Conservation (phyloP, 2,329 filamentous ascomycete genomes). For the Botrytis fragariae region DNA sequence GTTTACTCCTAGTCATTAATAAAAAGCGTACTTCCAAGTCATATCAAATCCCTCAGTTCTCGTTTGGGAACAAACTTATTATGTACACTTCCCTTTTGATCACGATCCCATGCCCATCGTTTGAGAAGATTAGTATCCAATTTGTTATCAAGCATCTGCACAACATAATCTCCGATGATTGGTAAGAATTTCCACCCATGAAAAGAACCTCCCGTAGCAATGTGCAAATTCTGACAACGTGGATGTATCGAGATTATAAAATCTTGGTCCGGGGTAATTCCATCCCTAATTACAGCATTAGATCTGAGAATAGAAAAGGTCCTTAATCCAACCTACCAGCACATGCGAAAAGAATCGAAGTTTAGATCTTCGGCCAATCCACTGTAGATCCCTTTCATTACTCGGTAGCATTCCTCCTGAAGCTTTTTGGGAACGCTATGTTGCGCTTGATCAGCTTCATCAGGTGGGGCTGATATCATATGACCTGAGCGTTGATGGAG, state of each 20-base stretch:
- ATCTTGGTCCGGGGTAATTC: slow-evolving; percentile 60
- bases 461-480: slow-evolving; percentile 52
- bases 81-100: slow-evolving; percentile 14
- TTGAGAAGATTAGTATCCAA: slow-evolving; percentile 42
- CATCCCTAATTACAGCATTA: slow-evolving; percentile 48
- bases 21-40: neutral
- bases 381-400: slow-evolving; percentile 45
- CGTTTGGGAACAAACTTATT: slow-evolving; percentile 13
- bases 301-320: neutral
- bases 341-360: slow-evolving; percentile 47
- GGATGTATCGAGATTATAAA: slow-evolving; percentile 58
- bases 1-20: neutral
- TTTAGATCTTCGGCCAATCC: slow-evolving; percentile 41
- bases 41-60: slow-evolving; percentile 19
- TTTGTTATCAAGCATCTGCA: slow-evolving; percentile 46
- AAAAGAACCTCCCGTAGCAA: slow-evolving; percentile 62
- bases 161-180: slow-evolving; percentile 58
- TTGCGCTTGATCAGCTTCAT: slow-evolving; percentile 43
- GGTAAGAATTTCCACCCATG: slow-evolving; percentile 66
- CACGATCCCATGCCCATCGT: slow-evolving; percentile 48
- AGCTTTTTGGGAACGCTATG: slow-evolving; percentile 43
- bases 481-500: slow-evolving; percentile 48
- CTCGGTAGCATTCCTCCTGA: slow-evolving; percentile 44
- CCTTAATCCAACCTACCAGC: slow-evolving; percentile 41
- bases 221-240: slow-evolving; percentile 52